A percentile compares a stretch with the other conserved stretches of the same genome.
Conservation (phyloP, 2,329 filamentous ascomycete genomes). For the Pseudogymnoascus sp. region DNA sequence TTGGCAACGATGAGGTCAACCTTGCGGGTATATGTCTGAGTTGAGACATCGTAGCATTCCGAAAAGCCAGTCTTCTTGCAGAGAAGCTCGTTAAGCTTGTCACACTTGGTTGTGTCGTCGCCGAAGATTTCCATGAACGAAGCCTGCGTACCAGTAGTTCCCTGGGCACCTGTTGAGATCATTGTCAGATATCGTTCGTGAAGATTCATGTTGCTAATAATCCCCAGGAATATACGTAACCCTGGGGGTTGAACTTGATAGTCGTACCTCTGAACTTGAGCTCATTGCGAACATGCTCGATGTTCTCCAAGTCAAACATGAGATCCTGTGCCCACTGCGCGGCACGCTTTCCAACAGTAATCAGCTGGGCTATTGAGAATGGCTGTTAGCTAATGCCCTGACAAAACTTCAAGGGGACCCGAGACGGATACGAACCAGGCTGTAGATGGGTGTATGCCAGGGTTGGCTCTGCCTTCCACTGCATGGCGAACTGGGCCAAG, state of each 20-base stretch:
- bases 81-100: conserved; percentile 46
- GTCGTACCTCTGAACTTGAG: conserved; percentile 65
- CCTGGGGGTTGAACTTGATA: neutral
- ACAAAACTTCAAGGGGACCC: neutral
- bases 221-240: neutral
- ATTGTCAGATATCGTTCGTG: neutral
- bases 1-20: conserved; percentile 74
- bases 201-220: neutral
- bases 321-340: conserved; percentile 71
- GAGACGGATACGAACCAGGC: conserved; percentile 11
- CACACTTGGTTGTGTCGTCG: conserved; percentile 41
- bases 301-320: conserved; percentile 63
- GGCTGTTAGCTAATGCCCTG: conserved; percentile 11
- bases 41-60: conserved; percentile 40
- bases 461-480: conserved; percentile 65
- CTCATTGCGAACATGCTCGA: conserved; percentile 60
- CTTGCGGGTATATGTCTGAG: conserved; percentile 67
- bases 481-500: conserved; percentile 60
- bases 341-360: conserved; percentile 39
- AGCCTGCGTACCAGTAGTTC: conserved; percentile 65
- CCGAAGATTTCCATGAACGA: conserved; percentile 49
- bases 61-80: conserved; percentile 49
- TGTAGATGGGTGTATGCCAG: conserved; percentile 72
- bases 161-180: conserved; percentile 34
- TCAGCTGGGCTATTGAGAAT: conserved; percentile 35